phyloP scores from a whole-genome alignment of 768 basidiomycete genomes.

The Auricularia heimuer region DNA sequence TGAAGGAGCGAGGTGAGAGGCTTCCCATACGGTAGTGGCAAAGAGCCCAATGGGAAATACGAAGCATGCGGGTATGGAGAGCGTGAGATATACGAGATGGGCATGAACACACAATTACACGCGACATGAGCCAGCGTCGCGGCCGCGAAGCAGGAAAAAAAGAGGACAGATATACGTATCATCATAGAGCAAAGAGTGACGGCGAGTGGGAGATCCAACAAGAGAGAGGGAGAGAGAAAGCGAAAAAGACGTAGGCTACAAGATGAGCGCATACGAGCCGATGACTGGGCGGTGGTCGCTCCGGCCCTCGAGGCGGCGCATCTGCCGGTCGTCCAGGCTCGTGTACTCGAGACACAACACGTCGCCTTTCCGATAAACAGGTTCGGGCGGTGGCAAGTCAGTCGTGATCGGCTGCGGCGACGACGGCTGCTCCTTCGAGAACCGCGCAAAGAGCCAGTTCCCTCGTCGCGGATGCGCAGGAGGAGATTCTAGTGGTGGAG shows the following conservation, averaged over 20 bases:
- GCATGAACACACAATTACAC: too few species aligned
- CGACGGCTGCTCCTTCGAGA: neutral
- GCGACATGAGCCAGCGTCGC: too few species aligned
- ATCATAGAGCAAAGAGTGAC: too few species aligned
- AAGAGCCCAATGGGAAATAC: too few species aligned
- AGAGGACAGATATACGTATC: too few species aligned
- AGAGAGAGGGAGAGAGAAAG: neutral
- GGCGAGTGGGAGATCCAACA: neutral
- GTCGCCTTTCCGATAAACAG: conserved; percentile 47
- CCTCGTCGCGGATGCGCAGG: neutral
- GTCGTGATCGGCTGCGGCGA: neutral
- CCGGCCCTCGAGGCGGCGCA: conserved; percentile 66
- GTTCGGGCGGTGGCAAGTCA: conserved; percentile 3
- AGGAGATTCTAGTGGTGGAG: neutral
- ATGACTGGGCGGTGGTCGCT: conserved; percentile 85
- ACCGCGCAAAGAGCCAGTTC: neutral
- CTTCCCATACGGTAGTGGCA: too few species aligned
- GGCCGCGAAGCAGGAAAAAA: too few species aligned
- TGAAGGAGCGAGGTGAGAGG: too few species aligned
- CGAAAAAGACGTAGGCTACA: conserved; percentile 24
- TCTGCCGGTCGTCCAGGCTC: conserved; percentile 64
- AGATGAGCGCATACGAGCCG: conserved; percentile 62
- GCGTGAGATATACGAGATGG: too few species aligned
- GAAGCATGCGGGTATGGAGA: too few species aligned
- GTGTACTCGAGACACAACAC: conserved; percentile 62